Conservation (phyloP, 2,329 filamentous ascomycete genomes). For the Pseudocercospora fijiensis region DNA sequence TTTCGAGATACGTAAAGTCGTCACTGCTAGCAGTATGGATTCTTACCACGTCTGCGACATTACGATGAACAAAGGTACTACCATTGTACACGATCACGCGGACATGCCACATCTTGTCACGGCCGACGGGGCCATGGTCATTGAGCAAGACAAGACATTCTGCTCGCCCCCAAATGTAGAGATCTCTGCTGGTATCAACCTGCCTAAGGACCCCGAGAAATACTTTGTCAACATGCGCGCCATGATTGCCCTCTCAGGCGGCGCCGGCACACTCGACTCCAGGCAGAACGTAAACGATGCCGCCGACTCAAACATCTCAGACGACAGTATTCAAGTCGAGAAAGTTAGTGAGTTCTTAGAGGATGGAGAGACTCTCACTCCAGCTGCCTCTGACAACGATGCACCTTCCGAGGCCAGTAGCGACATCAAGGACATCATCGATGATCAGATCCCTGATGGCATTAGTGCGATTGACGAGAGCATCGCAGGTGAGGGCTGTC, state of each 20-base stretch:
- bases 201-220: neutral
- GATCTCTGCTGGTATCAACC: neutral
- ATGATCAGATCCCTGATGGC: neutral
- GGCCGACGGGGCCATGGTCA: neutral
- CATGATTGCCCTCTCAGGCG: no score
- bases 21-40: neutral
- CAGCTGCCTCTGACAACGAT: neutral
- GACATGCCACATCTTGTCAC: neutral
- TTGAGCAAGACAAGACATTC: neutral
- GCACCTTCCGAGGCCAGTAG: neutral
- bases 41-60: no score
- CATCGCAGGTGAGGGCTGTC: neutral
- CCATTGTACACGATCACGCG: no score
- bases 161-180: neutral
- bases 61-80: no score
- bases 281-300: neutral
- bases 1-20: no score
- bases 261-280: no score
- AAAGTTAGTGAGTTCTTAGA: neutral
- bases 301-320: no score
- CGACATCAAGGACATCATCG: neutral
- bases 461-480: neutral
- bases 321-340: no score
- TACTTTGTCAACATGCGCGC: neutral
- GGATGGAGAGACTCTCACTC: neutral